Evolutionary conservation across 768 basidiomycete genomes (phyloP), one percentile per base, ranked within the genome.

Genomic region (Leccinum olivaceopallidum): DNA sequence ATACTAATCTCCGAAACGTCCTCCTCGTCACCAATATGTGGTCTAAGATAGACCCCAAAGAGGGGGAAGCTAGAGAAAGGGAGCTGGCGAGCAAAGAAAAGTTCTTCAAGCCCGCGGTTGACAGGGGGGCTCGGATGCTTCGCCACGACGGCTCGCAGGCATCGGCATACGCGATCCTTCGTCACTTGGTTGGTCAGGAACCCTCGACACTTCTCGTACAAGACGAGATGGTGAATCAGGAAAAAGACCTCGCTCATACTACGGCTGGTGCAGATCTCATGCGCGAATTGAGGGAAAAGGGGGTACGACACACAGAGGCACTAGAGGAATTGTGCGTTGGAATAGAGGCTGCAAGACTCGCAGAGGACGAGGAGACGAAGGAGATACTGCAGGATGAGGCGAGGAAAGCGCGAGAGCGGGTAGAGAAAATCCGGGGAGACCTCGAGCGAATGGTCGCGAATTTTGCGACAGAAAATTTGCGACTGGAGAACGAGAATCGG

Each of bases 11-110:
- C 36, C 67, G 71, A 44, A 82, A 79, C 56, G 80, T 85, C 28
- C 72, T 82, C 9, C 75, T 85, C 51, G 78, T 79, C 42, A 84
- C 84, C 18, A 85, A 76, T 5, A 83, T 80, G 81, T 84, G 83
- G 83, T 78, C 75, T 12, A 69, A 76, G 37, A 75, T 82, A 42
- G 69, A 71, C 13, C 59, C 55, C 12, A 66, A 71, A 7, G 61
- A 76, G 3, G 81, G 79, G 2, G 63, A 74, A 52, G 71, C 70
- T 1, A 71, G 84, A 34, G 84, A 85, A 62, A 61, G 61, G 1
- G 83, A 85, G 62, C 77, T 85, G 28, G 66, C 64, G 20, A 60
- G 30, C 22, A 73, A 75, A 32, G 71, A 71, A n/a, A 75, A 73
- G 3, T 85, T 84, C 63, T 85, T 83, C 73, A 82, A 83, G 50